Percentiles rank a stretch among this genome's conserved stretches.
Conservation (phyloP, 2,329 filamentous ascomycete species). For the Xylaria sp. region DNA sequence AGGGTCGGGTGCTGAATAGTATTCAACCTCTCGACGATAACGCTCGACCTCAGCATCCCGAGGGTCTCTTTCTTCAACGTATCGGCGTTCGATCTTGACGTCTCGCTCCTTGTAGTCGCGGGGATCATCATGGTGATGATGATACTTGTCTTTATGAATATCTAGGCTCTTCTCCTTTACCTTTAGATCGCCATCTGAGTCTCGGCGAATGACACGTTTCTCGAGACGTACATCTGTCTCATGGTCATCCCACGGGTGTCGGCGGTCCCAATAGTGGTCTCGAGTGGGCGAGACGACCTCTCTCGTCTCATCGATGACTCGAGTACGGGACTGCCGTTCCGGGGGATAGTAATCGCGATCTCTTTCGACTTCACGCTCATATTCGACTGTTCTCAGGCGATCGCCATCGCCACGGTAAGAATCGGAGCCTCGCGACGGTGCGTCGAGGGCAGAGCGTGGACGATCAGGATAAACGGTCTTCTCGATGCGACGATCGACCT, state of each 20-base stretch:
- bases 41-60: conserved; percentile 62
- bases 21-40: conserved; percentile 71
- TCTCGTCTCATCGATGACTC: conserved; percentile 56
- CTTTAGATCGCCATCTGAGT: conserved; percentile 61
- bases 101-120: conserved; percentile 47
- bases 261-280: conserved; percentile 58
- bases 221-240: conserved; percentile 57
- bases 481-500: conserved; percentile 53
- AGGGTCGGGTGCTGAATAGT: conserved; percentile 64
- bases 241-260: conserved; percentile 50
- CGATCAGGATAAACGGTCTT: conserved; percentile 58
- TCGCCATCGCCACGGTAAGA: conserved; percentile 52
- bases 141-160: conserved; percentile 40
- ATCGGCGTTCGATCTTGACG: conserved; percentile 47
- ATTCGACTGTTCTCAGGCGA: conserved; percentile 43
- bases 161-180: conserved; percentile 65
- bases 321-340: conserved; percentile 45
- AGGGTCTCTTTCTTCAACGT: conserved; percentile 43
- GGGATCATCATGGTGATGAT: conserved; percentile 38
- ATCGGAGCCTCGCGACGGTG: conserved; percentile 43
- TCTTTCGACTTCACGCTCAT: conserved; percentile 48
- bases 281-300: conserved; percentile 47
- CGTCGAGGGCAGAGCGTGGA: conserved; percentile 62
- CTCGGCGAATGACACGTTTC: conserved; percentile 54
- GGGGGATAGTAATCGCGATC: conserved; percentile 42